Evolutionary conservation across 208 protist genomes (phyloP).

Genomic region (Trypanosoma congolense): DNA sequence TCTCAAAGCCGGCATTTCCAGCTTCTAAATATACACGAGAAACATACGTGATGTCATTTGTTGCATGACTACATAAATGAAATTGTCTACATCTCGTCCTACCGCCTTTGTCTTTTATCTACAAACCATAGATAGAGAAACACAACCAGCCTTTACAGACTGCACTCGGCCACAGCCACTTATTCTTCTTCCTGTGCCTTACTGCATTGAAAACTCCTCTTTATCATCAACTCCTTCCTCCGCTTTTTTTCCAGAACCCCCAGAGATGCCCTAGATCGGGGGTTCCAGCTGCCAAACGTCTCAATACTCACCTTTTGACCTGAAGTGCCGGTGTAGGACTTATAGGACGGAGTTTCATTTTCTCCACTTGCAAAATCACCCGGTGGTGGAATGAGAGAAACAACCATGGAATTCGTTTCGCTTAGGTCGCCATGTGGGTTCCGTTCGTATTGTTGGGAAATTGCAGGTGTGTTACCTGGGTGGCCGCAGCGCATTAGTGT

Average conservation of each 20-base stretch:
- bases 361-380: too few relatives aligned
- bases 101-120: too few relatives aligned
- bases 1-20: too few relatives aligned
- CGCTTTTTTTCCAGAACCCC: conserved; percentile 13
- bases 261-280: background rate
- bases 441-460: conserved; percentile 9
- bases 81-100: too few relatives aligned
- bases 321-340: too few relatives aligned
- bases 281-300: background rate
- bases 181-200: background rate
- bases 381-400: too few relatives aligned
- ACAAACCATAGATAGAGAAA: background rate
- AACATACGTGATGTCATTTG: too few relatives aligned
- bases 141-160: conserved; percentile 14
- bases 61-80: too few relatives aligned
- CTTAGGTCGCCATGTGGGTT: too few relatives aligned
- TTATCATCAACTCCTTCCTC: conserved; percentile 17
- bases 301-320: background rate
- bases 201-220: conserved; percentile 4
- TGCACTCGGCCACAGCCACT: background rate
- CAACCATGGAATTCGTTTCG: background rate
- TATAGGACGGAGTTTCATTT: too few relatives aligned
- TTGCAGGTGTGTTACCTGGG: background rate
- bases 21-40: too few relatives aligned
- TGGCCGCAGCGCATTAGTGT: conserved; percentile 11